Conservation (phyloP, 139 green algal species). For the Chlorella sp. region DNA sequence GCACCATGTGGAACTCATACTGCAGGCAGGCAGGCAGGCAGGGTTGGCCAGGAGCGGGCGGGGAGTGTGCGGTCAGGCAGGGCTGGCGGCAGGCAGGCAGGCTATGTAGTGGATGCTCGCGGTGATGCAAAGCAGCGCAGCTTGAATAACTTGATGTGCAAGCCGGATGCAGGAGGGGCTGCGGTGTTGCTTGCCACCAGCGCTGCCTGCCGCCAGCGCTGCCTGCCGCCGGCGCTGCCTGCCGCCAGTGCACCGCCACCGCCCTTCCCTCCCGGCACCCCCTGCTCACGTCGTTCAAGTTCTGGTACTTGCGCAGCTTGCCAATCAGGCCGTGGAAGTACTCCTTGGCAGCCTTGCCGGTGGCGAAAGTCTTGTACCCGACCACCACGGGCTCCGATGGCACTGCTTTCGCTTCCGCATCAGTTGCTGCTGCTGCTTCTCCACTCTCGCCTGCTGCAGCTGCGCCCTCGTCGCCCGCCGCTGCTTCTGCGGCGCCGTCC, state of each 20-base stretch:
- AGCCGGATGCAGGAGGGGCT: too few species aligned
- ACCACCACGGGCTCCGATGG: constrained; percentile 49
- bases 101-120: too few species aligned
- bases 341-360: constrained; percentile 13
- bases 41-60: neutral
- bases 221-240: neutral
- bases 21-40: constrained; percentile 24
- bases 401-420: neutral
- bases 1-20: constrained; percentile 77
- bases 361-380: constrained; percentile 67
- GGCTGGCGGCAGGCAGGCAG: too few species aligned
- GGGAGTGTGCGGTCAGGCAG: too few species aligned
- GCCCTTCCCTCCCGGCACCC: neutral
- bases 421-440: neutral
- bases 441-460: neutral
- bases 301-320: constrained; percentile 43
- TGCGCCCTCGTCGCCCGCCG: neutral
- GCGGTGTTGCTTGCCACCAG: neutral
- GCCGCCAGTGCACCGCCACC: neutral
- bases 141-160: too few species aligned
- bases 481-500: neutral
- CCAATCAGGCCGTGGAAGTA: constrained; percentile 65
- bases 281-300: constrained; percentile 71
- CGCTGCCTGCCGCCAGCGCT: neutral
- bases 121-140: too few species aligned